Evolutionary conservation across 2,329 filamentous ascomycete species (phyloP).

Genomic region (Raffaelea albimanens): DNA sequence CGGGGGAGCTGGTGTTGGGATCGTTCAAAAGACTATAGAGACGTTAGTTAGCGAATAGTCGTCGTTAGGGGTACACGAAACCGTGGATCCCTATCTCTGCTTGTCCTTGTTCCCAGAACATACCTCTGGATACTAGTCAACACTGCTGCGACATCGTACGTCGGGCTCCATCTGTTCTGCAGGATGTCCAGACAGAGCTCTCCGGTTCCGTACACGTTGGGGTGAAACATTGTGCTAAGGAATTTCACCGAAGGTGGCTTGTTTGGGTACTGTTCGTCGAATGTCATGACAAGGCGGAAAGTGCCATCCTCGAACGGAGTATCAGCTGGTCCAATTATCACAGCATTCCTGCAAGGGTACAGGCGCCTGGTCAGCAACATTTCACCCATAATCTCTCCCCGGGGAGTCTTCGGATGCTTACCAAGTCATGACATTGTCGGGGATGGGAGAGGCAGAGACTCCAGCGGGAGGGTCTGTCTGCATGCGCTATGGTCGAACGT

Average conservation of each 20-base stretch:
- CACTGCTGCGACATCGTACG: constrained; percentile 95
- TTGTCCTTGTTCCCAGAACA: constrained; percentile 5
- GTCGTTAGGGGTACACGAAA: not conserved
- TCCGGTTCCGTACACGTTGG: constrained; percentile 94
- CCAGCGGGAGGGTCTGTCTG: constrained; percentile 96
- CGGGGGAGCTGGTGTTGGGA: constrained; percentile 94
- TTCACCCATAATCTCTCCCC: not conserved
- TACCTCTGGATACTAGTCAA: constrained; percentile 97
- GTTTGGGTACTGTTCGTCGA: constrained; percentile 97
- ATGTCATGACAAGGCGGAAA: constrained; percentile 96
- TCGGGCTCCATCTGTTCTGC: constrained; percentile 97
- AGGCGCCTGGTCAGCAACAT: not conserved
- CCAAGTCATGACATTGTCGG: constrained; percentile 97
- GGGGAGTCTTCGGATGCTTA: constrained; percentile 29
- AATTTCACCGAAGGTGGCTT: constrained; percentile 98
- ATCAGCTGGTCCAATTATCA: constrained; percentile 94
- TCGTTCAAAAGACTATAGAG: constrained; percentile 76
- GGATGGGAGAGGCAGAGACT: constrained; percentile 90
- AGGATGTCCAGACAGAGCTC: constrained; percentile 95
- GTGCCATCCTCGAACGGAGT: constrained; percentile 98
- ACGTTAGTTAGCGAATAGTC: constrained; percentile 17
- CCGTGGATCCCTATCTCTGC: not conserved
- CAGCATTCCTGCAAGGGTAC: constrained; percentile 74
- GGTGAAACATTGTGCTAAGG: constrained; percentile 98
- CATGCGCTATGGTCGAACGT: constrained; percentile 62